These are phyloP conservation scores for Marasmius sp. DNA, from an alignment of 1,284 basidiomycete genomes.

Conservation along the genomic window DNA sequence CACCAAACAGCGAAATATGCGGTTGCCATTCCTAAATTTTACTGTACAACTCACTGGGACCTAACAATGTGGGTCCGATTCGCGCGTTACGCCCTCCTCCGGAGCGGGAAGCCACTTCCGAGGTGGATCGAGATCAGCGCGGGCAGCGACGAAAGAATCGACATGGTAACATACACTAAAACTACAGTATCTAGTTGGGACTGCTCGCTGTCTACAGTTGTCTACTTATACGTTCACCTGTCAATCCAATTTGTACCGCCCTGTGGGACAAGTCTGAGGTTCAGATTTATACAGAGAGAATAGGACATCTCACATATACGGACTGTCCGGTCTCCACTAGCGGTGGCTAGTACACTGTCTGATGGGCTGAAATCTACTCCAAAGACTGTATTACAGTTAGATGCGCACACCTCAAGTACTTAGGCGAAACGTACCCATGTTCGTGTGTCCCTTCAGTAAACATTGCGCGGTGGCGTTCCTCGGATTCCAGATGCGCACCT, in stretches of 20 bases:
- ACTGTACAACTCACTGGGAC: too few relatives aligned
- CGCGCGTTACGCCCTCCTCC: too few relatives aligned
- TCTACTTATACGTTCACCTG: too few relatives aligned
- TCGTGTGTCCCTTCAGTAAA: constrained; percentile 89
- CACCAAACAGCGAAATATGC: too few relatives aligned
- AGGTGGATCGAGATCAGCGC: too few relatives aligned
- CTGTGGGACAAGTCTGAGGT: background rate
- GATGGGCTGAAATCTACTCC: constrained; percentile 80
- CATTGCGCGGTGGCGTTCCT: constrained; percentile 74
- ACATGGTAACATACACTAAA: too few relatives aligned
- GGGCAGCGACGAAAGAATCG: too few relatives aligned
- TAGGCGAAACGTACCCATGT: constrained; percentile 55
- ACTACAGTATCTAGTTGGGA: too few relatives aligned
- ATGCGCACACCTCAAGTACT: constrained; percentile 1
- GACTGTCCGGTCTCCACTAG: constrained; percentile 84
- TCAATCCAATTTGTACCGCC: background rate
- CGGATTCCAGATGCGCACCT: constrained; percentile 90
- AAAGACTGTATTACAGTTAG: constrained; percentile 54
- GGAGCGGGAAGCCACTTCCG: too few relatives aligned
- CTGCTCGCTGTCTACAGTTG: too few relatives aligned
- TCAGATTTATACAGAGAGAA: background rate
- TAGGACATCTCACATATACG: constrained; percentile 62
- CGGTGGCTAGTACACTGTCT: constrained; percentile 79
- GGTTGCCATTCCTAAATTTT: too few relatives aligned
- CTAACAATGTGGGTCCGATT: too few relatives aligned